phyloP scores from a whole-genome alignment of 2,329 filamentous ascomycete genomes.

The Colletotrichum caudatum region DNA sequence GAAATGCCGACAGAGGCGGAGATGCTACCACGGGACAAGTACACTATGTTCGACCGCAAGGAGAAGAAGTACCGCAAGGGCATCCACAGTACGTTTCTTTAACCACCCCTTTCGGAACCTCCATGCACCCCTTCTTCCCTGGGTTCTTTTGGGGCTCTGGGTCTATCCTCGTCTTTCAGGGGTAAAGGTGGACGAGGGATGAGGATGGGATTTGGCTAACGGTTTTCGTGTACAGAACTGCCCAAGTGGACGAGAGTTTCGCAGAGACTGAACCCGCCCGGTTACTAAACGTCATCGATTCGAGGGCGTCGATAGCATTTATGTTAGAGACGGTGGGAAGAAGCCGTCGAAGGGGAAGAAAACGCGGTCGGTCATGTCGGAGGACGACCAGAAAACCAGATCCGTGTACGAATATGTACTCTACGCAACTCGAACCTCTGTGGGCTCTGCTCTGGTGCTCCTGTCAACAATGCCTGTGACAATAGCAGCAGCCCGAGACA shows the following conservation, averaged over 20 bases:
- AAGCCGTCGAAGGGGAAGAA: background rate
- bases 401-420: slow-evolving; percentile 24
- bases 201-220: slow-evolving; percentile 29
- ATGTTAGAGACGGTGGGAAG: background rate
- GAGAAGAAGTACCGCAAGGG: slow-evolving; percentile 96
- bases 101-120: slow-evolving; percentile 17
- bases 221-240: slow-evolving; percentile 67
- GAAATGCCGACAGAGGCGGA: slow-evolving; percentile 97
- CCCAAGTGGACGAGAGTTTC: slow-evolving; percentile 97
- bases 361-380: background rate
- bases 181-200: background rate
- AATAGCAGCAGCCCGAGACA: background rate
- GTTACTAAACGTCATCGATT: slow-evolving; percentile 73
- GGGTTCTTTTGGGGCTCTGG: background rate
- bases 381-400: background rate
- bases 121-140: slow-evolving; percentile 1
- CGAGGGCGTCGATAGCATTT: background rate
- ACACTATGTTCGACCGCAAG: slow-evolving; percentile 97
- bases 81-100: slow-evolving; percentile 85
- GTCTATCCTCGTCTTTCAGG: background rate
- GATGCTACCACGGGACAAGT: slow-evolving; percentile 97
- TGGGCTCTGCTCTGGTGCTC: too few species aligned
- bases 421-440: slow-evolving; percentile 5
- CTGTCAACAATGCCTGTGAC: background rate
- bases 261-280: slow-evolving; percentile 92